Evolutionary conservation across 2,329 filamentous ascomycete species (phyloP).

Genomic region (Arthrobotrys entomopaga): DNA sequence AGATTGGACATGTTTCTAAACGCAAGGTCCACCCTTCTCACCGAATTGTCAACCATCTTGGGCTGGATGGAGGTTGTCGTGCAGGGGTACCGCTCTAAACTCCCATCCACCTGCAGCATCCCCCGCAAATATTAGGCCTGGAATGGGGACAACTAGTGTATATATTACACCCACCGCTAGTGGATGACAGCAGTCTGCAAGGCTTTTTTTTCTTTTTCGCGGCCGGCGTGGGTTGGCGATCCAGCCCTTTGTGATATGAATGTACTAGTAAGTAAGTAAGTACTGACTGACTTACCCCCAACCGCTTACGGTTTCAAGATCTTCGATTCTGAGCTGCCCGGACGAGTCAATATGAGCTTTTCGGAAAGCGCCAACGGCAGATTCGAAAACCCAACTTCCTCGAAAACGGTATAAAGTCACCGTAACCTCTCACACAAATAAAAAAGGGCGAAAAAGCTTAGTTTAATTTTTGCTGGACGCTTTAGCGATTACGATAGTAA

Average conservation of each 20-base stretch:
- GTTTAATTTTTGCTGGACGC: conserved; percentile 20
- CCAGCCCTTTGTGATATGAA: conserved; percentile 39
- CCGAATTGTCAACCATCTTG: conserved; percentile 40
- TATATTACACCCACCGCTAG: conserved; percentile 3
- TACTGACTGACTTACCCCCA: conserved; percentile 44
- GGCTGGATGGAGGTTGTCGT: conserved; percentile 22
- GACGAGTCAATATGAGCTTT: conserved; percentile 44
- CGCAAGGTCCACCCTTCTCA: conserved; percentile 42
- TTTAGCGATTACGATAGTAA: conserved; percentile 16
- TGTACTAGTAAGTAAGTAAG: too few species aligned
- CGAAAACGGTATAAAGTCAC: conserved; percentile 53
- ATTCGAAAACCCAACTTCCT: conserved; percentile 46
- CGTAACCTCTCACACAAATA: conserved; percentile 24
- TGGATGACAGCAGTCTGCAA: conserved; percentile 26
- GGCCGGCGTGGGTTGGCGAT: conserved; percentile 37
- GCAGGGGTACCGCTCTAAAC: conserved; percentile 34
- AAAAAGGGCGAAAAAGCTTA: conserved; percentile 21
- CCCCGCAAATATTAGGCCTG: conserved; percentile 49
- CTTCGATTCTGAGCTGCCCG: conserved; percentile 53
- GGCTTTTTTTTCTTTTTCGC: conserved; percentile 16
- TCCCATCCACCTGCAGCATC: conserved; percentile 53
- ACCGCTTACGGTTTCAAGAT: conserved; percentile 54
- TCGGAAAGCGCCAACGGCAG: conserved; percentile 50
- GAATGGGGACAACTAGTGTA: too few species aligned
- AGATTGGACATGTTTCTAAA: conserved; percentile 34